Percentiles rank a stretch among this genome's conserved stretches.
Evolutionary conservation across 306 rosid species (phyloP).

Genomic region (Cucumis sativus): Cucumber_9930_V3 NC_026657.2:2948501-2949000

Average conservation of each 20-base stretch:
- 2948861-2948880: not conserved
- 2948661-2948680: no score
- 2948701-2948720: no score
- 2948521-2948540: not conserved
- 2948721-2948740: no score
- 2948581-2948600: not conserved
- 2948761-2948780: no score
- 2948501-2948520: not conserved
- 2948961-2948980: slow-evolving; percentile 44
- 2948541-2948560: not conserved
- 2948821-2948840: no score
- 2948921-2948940: slow-evolving; percentile 67
- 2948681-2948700: no score
- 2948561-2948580: not conserved
- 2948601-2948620: not conserved
- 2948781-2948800: no score
- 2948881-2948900: slow-evolving; percentile 22
- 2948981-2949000: slow-evolving; percentile 38
- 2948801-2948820: no score
- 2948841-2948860: no score
- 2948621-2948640: not conserved
- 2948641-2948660: not conserved
- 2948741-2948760: no score
- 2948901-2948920: slow-evolving; percentile 78
- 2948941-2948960: slow-evolving; percentile 56